Percentiles rank a stretch among this genome's conserved stretches.
Evolutionary conservation across 352 stramenopile species (phyloP).

Genomic region (Phytophthora pini): DNA sequence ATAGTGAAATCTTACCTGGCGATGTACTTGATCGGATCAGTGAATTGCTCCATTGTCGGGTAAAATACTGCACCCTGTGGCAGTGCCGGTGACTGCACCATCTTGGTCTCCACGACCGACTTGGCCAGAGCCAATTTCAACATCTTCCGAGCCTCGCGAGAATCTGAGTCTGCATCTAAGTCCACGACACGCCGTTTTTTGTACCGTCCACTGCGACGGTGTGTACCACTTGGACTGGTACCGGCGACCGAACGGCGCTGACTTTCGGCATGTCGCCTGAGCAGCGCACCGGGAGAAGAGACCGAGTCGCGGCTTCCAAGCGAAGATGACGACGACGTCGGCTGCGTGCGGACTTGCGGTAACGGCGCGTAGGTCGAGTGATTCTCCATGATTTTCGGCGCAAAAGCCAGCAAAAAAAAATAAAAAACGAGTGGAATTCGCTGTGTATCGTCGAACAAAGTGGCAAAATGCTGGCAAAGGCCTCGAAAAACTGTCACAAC

Average conservation of each 20-base stretch:
- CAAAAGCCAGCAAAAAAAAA: conserved; percentile 19
- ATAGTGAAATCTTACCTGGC: conserved; percentile 38
- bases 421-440: conserved; percentile 7
- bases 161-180: conserved; percentile 30
- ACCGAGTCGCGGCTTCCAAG: conserved; percentile 15
- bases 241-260: conserved; percentile 17
- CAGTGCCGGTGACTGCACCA: conserved; percentile 34
- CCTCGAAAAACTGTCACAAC: conserved; percentile 14
- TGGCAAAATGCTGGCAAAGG: conserved; percentile 19
- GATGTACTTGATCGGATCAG: conserved; percentile 91
- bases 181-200: conserved; percentile 47
- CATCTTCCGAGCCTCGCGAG: conserved; percentile 51
- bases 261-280: conserved; percentile 32
- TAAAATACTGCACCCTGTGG: conserved; percentile 69
- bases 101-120: conserved; percentile 63
- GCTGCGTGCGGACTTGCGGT: conserved; percentile 1
- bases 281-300: conserved; percentile 20
- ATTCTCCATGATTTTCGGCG: conserved; percentile 19
- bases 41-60: conserved; percentile 88
- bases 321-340: not conserved
- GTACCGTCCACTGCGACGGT: conserved; percentile 33
- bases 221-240: conserved; percentile 44
- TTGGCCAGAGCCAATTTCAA: conserved; percentile 68
- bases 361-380: not conserved
- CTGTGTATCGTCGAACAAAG: conserved; percentile 1